Percentiles rank a stretch among this genome's conserved stretches.
Evolutionary conservation across 371 early-diverging fungal species (phyloP).

Genomic region (Massospora cicadina): DNA sequence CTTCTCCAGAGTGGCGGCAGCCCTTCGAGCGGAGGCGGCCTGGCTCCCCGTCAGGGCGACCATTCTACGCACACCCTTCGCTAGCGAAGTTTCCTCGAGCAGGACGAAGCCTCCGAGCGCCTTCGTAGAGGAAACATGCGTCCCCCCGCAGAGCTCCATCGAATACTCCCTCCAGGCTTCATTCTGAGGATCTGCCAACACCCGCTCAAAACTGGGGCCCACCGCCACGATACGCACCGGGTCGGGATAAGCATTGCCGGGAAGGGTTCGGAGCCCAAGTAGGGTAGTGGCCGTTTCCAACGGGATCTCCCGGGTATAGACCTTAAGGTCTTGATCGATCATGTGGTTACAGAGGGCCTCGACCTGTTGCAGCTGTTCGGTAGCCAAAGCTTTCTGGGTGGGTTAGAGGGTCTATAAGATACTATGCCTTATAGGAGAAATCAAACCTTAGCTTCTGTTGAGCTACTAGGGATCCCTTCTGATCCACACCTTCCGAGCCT

Average conservation of each 20-base stretch:
- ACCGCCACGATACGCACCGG: constrained; percentile 89
- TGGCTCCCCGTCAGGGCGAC: constrained; percentile 92
- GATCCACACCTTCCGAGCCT: constrained; percentile 50
- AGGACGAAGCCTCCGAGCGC: constrained; percentile 84
- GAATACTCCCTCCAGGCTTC: constrained; percentile 61
- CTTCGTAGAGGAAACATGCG: constrained; percentile 85
- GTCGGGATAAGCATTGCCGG: constrained; percentile 93
- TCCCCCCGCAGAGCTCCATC: constrained; percentile 98
- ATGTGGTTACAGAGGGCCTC: constrained; percentile 71
- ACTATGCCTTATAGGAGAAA: constrained; percentile 66
- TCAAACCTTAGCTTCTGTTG: constrained; percentile 96
- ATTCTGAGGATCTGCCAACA: constrained; percentile 65
- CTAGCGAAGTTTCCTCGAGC: constrained; percentile 80
- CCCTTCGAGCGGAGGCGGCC: constrained; percentile 46
- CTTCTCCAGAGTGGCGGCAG: constrained; percentile 39
- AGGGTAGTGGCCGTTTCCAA: constrained; percentile 65
- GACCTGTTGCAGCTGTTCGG: constrained; percentile 58
- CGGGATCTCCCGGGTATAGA: constrained; percentile 75
- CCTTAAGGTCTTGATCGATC: constrained; percentile 50
- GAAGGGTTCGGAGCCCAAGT: constrained; percentile 81
- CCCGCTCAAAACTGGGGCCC: constrained; percentile 72
- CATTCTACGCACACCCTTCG: constrained; percentile 95
- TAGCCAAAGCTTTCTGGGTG: constrained; percentile 39
- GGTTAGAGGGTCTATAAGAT: neutral
- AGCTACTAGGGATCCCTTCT: constrained; percentile 96